Conservation (phyloP, 495 filamentous ascomycete genomes). For the Jackrogersella multiformis region DNA sequence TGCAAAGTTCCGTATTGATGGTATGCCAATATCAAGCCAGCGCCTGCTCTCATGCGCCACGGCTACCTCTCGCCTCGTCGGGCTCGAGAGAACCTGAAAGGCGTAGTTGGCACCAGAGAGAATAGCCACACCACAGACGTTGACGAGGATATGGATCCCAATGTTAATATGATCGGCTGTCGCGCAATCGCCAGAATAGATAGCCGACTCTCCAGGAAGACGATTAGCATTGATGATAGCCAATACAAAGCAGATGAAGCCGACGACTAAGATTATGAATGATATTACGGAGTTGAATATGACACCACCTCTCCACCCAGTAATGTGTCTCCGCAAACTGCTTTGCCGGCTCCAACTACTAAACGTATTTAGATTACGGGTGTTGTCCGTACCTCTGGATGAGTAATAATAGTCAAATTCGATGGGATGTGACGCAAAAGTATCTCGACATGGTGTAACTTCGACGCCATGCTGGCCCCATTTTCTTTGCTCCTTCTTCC, state of each 20-base stretch:
- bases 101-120: conserved; percentile 58
- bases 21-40: conserved; percentile 66
- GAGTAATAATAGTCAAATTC: conserved; percentile 46
- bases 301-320: conserved; percentile 54
- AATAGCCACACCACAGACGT: conserved; percentile 48
- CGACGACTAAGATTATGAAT: conserved; percentile 51
- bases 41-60: conserved; percentile 53
- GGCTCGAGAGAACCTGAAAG: conserved; percentile 62
- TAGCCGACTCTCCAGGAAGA: conserved; percentile 43
- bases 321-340: conserved; percentile 40
- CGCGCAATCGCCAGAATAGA: conserved; percentile 50
- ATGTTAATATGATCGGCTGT: conserved; percentile 46
- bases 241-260: conserved; percentile 51
- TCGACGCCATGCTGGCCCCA: conserved; percentile 47
- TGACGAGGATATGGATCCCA: conserved; percentile 51
- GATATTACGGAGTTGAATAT: conserved; percentile 49
- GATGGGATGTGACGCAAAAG: conserved; percentile 47
- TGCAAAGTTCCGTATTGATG: conserved; percentile 58
- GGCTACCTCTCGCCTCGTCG: conserved; percentile 61
- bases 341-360: conserved; percentile 37
- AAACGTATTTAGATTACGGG: conserved; percentile 24
- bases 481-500: conserved; percentile 51
- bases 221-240: conserved; percentile 46
- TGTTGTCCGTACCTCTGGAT: conserved; percentile 9
- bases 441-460: conserved; percentile 40